Evolutionary conservation across 441 rosid genomes (phyloP).

Genomic region (Biscutella laevigata): DNA sequence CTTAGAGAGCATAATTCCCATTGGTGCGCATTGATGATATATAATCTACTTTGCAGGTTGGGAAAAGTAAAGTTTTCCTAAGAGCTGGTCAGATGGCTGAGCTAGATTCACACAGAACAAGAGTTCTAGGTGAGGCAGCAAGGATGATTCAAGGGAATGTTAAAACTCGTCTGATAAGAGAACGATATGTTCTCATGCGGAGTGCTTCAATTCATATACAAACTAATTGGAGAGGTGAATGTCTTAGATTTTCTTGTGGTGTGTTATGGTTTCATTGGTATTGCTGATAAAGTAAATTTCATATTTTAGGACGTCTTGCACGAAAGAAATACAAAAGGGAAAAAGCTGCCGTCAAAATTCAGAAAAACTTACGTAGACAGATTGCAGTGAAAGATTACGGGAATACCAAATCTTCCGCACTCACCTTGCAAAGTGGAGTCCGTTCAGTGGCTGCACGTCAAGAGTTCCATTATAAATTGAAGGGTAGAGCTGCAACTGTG

Average conservation of each 20-base stretch:
- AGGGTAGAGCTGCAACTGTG: constrained; percentile 36
- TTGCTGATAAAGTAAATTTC: constrained; percentile 18
- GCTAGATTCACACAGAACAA: constrained; percentile 61
- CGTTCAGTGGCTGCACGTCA: constrained; percentile 51
- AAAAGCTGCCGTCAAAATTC: constrained; percentile 68
- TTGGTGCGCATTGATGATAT: constrained; percentile 3
- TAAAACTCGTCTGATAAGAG: constrained; percentile 42
- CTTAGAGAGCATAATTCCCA: not conserved
- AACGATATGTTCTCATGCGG: constrained; percentile 34
- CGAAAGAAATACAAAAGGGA: constrained; percentile 37
- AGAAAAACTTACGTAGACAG: constrained; percentile 65
- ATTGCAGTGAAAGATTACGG: constrained; percentile 40
- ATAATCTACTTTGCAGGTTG: constrained; percentile 51
- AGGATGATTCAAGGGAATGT: constrained; percentile 48
- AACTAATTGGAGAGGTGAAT: constrained; percentile 77
- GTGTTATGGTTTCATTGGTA: not conserved
- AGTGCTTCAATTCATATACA: constrained; percentile 57
- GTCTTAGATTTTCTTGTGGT: not conserved
- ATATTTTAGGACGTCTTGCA: constrained; percentile 46
- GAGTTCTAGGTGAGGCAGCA: constrained; percentile 47
- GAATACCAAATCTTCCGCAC: constrained; percentile 41
- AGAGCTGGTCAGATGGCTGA: constrained; percentile 82
- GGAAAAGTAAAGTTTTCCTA: constrained; percentile 65
- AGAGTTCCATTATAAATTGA: constrained; percentile 33
- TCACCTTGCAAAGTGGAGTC: constrained; percentile 59